A percentile compares a stretch with the other conserved stretches of the same genome.
These are phyloP conservation scores for Mucor piriformis DNA, from an alignment of 371 early-diverging fungal species.

Conservation along the genomic window DNA sequence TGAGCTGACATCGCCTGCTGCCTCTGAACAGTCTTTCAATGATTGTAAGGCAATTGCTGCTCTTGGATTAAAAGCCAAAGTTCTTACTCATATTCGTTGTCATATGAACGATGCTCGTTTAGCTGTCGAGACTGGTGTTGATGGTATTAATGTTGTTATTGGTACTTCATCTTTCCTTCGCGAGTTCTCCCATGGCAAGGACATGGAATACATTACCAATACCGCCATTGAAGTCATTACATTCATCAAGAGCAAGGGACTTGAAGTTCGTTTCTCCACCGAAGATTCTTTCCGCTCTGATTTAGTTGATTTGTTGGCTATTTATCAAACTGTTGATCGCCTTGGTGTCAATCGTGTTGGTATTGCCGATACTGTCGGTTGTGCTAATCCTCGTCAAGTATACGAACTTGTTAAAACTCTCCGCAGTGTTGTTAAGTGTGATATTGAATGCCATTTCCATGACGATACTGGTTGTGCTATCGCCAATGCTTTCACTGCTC, in stretches of 20 bases:
- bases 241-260: constrained; percentile 91
- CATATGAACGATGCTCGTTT: constrained; percentile 97
- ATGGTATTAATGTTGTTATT: constrained; percentile 95
- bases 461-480: constrained; percentile 98
- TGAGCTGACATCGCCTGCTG: constrained; percentile 94
- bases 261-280: constrained; percentile 95
- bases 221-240: constrained; percentile 93
- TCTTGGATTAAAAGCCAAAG: constrained; percentile 94
- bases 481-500: constrained; percentile 93
- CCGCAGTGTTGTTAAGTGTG: constrained; percentile 91
- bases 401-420: constrained; percentile 94
- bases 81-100: constrained; percentile 94
- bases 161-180: constrained; percentile 93
- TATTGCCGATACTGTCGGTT: constrained; percentile 97
- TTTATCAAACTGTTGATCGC: constrained; percentile 94
- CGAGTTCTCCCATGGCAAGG: constrained; percentile 96
- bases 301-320: constrained; percentile 89
- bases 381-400: constrained; percentile 96
- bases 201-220: constrained; percentile 93
- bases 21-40: constrained; percentile 89
- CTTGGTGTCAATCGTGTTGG: constrained; percentile 96
- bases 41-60: constrained; percentile 90
- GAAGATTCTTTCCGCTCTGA: constrained; percentile 97
- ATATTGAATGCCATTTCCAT: constrained; percentile 98
- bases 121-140: constrained; percentile 95